Evolutionary conservation across 371 early-diverging fungal species (phyloP), one percentile per base, ranked within the genome.

Genomic region (Rhizopus delemar): DNA sequence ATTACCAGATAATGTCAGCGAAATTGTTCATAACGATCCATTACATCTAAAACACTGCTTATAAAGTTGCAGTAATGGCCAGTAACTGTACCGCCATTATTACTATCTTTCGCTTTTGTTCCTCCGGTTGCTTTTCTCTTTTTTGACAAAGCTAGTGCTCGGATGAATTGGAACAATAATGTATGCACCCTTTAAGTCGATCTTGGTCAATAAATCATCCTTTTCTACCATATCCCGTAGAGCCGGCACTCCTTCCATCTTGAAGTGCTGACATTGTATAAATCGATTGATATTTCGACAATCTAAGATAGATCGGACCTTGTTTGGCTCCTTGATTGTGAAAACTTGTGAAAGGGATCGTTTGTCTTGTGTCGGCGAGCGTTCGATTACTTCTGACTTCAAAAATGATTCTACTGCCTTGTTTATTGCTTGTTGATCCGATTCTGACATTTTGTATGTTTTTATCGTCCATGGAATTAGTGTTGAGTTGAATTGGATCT

Each of bases 221-320:
- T 50, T 45, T 35, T 48, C 35, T 7, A 77, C 46, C 41, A 76
- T 46, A 22, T 70, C 46, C 41, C 58, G 49, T 12, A 75, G 65
- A 36, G 77, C 60, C 13, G 77, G 72, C 15, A 64, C 38, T 22
- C 71, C 72, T 4, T 73, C 57, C 35, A 70, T 63, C 0, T 33
- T 46, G 28, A 72, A 64, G 52, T 51, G 64, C 39, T 61, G 55
- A 13, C 64, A 57, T 29, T 65, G 68, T 13, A 77, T 63, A 46
- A 61, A 71, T 53, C 59, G 53, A 65, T 77, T 77, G 8, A 77
- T 50, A 35, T 48, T 45, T 8, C 71, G 68, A 53, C 69, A 71
- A 31, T 77, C 66, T 41, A 77, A 68, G 41, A 75, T 53, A 16
- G 54, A 41, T 41, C 53, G 11, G 6, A 22, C 4, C 15, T 51